These are phyloP conservation scores for Lojkania enalia DNA, from an alignment of 2,329 filamentous ascomycete species.

Conservation along the genomic window DNA sequence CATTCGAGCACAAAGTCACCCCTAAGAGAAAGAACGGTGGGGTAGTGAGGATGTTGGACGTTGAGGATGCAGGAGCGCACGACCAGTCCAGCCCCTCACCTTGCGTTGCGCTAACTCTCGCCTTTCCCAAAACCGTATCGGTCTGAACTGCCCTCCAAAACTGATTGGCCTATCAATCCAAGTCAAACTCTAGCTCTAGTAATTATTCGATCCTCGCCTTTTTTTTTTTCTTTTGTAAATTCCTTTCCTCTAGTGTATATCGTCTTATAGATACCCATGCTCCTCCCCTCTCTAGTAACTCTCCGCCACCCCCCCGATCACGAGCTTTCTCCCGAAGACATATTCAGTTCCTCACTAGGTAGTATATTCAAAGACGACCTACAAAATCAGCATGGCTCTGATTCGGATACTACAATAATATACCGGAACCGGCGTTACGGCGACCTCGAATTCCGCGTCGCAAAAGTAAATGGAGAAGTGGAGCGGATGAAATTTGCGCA, in stretches of 20 bases:
- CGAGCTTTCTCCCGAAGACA: conserved; percentile 59
- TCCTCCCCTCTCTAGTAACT: conserved; percentile 34
- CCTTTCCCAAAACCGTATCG: not conserved
- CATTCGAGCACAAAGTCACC: too few relatives aligned
- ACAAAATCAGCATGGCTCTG: conserved; percentile 67
- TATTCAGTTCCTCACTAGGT: conserved; percentile 61
- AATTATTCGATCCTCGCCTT: not conserved
- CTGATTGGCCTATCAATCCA: not conserved
- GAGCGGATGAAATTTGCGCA: conserved; percentile 68
- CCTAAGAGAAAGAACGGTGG: too few relatives aligned
- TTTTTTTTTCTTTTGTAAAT: not conserved
- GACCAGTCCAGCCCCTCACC: too few relatives aligned
- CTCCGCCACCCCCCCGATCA: conserved; percentile 27
- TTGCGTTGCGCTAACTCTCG: not conserved
- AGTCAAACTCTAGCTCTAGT: not conserved
- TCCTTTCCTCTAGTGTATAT: not conserved
- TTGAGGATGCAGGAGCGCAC: too few relatives aligned
- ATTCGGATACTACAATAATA: conserved; percentile 57
- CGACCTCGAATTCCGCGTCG: conserved; percentile 46
- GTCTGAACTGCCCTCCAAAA: not conserved
- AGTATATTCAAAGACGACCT: conserved; percentile 71
- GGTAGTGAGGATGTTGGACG: too few relatives aligned
- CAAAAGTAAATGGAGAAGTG: conserved; percentile 55
- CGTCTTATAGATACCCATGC: conserved; percentile 7
- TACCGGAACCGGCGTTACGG: conserved; percentile 54